Evolutionary conservation across 306 rosid species (phyloP).

Genomic region (Cicer arietinum): DNA sequence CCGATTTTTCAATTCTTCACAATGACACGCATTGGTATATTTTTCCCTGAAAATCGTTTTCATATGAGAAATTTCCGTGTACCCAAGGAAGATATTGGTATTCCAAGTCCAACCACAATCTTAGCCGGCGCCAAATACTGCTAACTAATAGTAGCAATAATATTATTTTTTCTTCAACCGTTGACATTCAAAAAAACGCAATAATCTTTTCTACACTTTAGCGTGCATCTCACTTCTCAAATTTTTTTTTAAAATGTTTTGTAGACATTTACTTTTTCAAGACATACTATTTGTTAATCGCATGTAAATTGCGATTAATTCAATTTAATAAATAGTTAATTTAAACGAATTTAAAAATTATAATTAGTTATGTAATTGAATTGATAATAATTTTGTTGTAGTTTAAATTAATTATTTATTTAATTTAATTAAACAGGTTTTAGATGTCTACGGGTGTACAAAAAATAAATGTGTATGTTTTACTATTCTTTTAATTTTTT

Average conservation of each 20-base stretch:
- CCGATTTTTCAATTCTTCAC: conserved; percentile 43
- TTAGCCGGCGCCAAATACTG: conserved; percentile 54
- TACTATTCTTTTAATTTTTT: no score
- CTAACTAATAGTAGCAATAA: background rate
- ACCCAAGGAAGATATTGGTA: conserved; percentile 8
- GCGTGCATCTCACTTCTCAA: conserved; percentile 57
- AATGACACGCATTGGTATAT: conserved; percentile 30
- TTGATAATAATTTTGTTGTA: no score
- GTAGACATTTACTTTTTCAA: no score
- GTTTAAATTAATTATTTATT: no score
- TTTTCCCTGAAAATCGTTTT: conserved; percentile 41
- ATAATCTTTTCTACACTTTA: conserved; percentile 21
- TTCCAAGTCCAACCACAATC: conserved; percentile 36
- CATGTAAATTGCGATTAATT: no score
- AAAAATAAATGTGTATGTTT: no score
- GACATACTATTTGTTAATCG: no score
- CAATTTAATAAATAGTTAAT: no score
- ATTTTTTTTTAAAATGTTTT: background rate
- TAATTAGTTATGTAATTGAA: no score
- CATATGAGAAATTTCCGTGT: conserved; percentile 27
- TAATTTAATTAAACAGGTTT: no score
- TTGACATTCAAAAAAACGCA: conserved; percentile 58
- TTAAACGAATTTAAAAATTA: no score
- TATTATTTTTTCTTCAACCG: conserved; percentile 40
- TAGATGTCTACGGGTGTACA: no score